Base-by-base conservation (phyloP, 2,329 filamentous ascomycete species). In the Alternaria longipes region DNA sequence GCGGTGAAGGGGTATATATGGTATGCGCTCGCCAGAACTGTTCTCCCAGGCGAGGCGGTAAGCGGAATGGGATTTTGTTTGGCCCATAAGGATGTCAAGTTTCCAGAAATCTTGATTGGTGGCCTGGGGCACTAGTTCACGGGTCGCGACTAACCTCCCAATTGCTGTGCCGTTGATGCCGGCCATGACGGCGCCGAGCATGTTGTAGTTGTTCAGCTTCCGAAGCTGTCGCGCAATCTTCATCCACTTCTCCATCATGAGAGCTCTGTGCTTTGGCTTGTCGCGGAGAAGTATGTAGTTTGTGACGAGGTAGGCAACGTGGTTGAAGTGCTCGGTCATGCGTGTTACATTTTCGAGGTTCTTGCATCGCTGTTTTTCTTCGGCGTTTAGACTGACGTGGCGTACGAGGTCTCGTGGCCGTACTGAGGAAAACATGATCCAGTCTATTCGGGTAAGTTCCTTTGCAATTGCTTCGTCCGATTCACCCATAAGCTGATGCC, bases 31-130 rank as follows among this genome's bases (percentile, higher is more conserved):
- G 11, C 91, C 83, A 2, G 93, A 91, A 18, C 93, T 96, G 75
- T 98, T 99, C 70, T 97, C 94, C 94, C 95, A 98, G 0, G 95
- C 95, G 30, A 98, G 82, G n/a, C 95, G 91, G 79, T 99, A 99
- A 8, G 94, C 92, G 67, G 94, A 96, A 77, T 97, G 91, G 65
- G 92, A 94, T 80, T 95, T 95, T 69, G 94, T 91, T 5, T 92
- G 92, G 34, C 92, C 89, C 95, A 99, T 98, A 60, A 99, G 84
- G 64, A 97, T 91, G 50, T 93, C 91, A 28, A 98, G 84, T 63
- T 93, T 89, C 76, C 94, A 90, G 75, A 97, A 98, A 63, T 93
- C 89, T 78, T 94, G 97, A 69, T 91, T 90, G 0, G 89, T 86
- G 2, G 90, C 86, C 7, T 86, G 80, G 2, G 91, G 85, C 4